Evolutionary conservation across 257 asterid species (phyloP), one percentile per base, ranked within the genome.

Genomic region (Orobanche coerulescens): DNA sequence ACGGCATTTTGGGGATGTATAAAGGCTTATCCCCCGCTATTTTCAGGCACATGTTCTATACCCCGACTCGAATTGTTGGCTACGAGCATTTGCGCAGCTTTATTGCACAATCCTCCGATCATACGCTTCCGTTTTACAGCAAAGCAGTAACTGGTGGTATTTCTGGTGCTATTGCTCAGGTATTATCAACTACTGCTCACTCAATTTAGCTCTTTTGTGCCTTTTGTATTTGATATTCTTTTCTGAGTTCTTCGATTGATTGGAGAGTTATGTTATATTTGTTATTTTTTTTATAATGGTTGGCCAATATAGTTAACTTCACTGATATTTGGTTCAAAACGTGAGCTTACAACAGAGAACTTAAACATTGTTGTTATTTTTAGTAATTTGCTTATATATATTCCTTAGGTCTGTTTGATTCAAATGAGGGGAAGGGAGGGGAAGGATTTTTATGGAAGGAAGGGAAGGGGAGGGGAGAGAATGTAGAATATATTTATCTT

Each of bases 161-260:
- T 61, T 87, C 96, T 5, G 97, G 97, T 20, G 89, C 80, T 54
- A 73, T 85, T 65, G 96, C 97, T 71, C 97, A 90, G 96, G 97
- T 87, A 69, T 9, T 51, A 53, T n/a, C n/a, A 18, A 11, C 62
- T 36, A 50, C 53, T 2, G 12, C 4, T 14, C 44, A 1, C 37
- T 34, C 24, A 1, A 6, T 20, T 43, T 44, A 16, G 14, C 37
- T 54, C 37, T 25, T 66, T 46, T 4, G n/a, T n/a, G 51, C 39
- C 20, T 16, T 16, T 3, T 42, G 48, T 42, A 0, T 49, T 3
- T 1, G 22, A 6, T 36, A 2, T 13, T 0, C 16, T 37, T 15
- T 11, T 19, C 49, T 23, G 18, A 6, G 3, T 40, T 40, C 7
- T 14, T 14, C 47, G 23, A 18, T 8, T n/a, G 9, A 24, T 52